Base-by-base conservation (phyloP, 2,329 filamentous ascomycete genomes). In the Graphilbum ipis-grandicollis region DNA sequence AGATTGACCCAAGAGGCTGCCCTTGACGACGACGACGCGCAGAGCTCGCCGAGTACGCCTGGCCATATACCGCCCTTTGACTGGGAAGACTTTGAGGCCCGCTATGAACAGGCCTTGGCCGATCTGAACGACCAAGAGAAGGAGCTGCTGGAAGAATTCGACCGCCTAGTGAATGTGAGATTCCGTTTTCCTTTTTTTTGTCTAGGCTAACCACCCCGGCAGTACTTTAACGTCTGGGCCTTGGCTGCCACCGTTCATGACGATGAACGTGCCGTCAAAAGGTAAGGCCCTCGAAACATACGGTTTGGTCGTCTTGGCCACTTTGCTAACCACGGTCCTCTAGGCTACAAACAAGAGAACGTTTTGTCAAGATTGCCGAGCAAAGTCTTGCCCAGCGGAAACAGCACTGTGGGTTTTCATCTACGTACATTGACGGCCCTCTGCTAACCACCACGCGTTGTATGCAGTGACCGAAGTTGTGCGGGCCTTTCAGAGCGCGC, bases 191-290 rank as follows among this genome's bases (percentile, higher is more conserved):
- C 14, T 33, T 32, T 30, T 18, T 21, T 12, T 17, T 14, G 26
- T n/a, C 23, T 17, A 29, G 6, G 28, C 28, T 29, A 14, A 29
- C 28, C 8, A 7, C 9, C 7, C 12, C 19, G 18, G 19, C 44
- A 92, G 83, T 80, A 79, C 52, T 93, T 93, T 53, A 67, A 68
- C 40, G 59, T 75, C 26, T 94, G 86, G 85, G 79, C 81, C 19
- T 65, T 76, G 17, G 72, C 79, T 12, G 78, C 79, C 1, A 68
- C 75, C 23, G 58, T 64, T 10, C 75, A 82, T 42, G 86, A 93
- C 53, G 75, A 80, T 38, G 75, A 78, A 41, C 71, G 86, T 39
- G 79, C 81, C 19, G 65, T 73, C 43, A 88, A 88, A 55, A 74
- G 85, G 78, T 79, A 54, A 38, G 56, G n/a, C n/a, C n/a, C n/a